Conservation (phyloP, 257 asterid genomes). For the Orobanche coerulescens region DNA sequence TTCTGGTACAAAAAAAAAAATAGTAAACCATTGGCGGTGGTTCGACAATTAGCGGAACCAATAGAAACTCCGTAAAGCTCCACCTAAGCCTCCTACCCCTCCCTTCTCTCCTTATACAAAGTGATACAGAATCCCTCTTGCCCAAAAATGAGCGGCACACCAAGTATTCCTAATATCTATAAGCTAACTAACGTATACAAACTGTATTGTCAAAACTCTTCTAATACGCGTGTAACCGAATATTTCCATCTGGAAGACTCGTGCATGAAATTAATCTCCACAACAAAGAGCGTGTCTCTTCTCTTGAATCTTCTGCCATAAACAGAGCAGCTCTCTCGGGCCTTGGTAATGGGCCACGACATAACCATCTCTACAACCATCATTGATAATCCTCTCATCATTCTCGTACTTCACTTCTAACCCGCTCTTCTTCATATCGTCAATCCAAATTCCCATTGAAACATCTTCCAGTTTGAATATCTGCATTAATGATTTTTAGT, state of each 20-base stretch:
- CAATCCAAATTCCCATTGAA: slow-evolving; percentile 96
- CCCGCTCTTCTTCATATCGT: slow-evolving; percentile 66
- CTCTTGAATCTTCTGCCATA: slow-evolving; percentile 94
- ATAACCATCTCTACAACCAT: slow-evolving; percentile 80
- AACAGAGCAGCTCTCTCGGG: slow-evolving; percentile 84
- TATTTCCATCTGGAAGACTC: background rate
- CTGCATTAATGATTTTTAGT: slow-evolving; percentile 28
- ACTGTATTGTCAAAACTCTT: slow-evolving; percentile 10
- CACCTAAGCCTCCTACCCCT: background rate
- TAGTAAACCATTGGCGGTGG: background rate
- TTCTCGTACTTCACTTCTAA: slow-evolving; percentile 57
- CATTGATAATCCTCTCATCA: slow-evolving; percentile 64
- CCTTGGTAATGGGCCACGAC: slow-evolving; percentile 88
- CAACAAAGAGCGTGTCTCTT: slow-evolving; percentile 58
- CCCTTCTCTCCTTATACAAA: slow-evolving; percentile 23
- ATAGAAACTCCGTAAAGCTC: background rate
- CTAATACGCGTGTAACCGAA: background rate
- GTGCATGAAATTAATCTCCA: slow-evolving; percentile 36
- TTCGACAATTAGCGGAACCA: background rate
- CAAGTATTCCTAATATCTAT: background rate
- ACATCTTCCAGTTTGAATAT: slow-evolving; percentile 97
- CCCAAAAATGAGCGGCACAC: slow-evolving; percentile 8
- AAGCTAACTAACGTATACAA: slow-evolving; percentile 17
- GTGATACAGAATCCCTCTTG: slow-evolving; percentile 23
- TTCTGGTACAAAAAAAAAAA: slow-evolving; percentile 23